Percentiles rank a stretch among this genome's conserved stretches.
phyloP scores from a whole-genome alignment of 345 rosid genomes.

The Populus alba region DNA sequence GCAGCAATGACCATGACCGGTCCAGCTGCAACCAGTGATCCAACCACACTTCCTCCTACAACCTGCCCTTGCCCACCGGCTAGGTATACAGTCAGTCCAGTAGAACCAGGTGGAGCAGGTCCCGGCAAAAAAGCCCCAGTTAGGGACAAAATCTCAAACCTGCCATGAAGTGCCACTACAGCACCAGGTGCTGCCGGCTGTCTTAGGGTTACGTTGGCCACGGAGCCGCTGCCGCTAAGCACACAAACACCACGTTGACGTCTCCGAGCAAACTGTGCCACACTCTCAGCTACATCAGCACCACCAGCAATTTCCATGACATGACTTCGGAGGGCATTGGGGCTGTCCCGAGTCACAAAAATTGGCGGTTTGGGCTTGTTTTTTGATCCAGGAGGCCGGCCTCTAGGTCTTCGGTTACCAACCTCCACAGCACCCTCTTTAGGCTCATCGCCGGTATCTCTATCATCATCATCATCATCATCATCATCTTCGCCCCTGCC shows the following conservation, averaged over 20 bases:
- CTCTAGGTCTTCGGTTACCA: constrained; percentile 67
- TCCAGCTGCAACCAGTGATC: constrained; percentile 66
- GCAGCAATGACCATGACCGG: constrained; percentile 85
- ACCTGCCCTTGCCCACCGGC: constrained; percentile 82
- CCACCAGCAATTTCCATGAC: constrained; percentile 73
- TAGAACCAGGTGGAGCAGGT: constrained; percentile 83
- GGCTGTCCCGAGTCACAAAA: constrained; percentile 76
- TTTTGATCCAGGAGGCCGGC: constrained; percentile 82
- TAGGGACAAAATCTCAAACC: constrained; percentile 73
- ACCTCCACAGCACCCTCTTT: constrained; percentile 67
- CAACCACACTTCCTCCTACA: constrained; percentile 76
- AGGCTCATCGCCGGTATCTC: constrained; percentile 56
- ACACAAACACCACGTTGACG: constrained; percentile 85
- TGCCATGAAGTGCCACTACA: constrained; percentile 65
- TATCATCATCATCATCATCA: constrained; percentile 27
- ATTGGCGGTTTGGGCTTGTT: constrained; percentile 80
- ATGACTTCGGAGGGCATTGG: constrained; percentile 81
- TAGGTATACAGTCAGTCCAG: constrained; percentile 72
- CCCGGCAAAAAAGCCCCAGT: constrained; percentile 83
- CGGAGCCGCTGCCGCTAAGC: constrained; percentile 72
- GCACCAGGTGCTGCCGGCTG: constrained; percentile 79
- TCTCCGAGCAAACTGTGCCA: constrained; percentile 66
- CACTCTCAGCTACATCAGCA: constrained; percentile 68
- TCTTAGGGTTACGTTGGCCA: constrained; percentile 76
- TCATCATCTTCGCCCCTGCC: constrained; percentile 48